Base-by-base conservation (phyloP, 208 protist genomes). In the Leishmania tarentolae region DNA sequence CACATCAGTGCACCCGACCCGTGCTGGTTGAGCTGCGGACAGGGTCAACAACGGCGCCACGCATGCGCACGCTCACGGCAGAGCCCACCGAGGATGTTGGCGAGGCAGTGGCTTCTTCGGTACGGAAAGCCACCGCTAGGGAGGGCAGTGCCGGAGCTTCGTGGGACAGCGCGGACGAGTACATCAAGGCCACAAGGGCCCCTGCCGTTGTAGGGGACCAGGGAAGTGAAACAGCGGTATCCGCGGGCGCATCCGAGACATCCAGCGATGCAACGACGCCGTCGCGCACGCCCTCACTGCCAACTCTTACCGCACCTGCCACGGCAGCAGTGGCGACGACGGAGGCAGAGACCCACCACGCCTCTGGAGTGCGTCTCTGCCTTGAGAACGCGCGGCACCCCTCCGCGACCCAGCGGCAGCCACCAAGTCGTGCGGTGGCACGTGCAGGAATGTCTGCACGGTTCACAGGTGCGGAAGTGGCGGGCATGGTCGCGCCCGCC, bases 1-100 rank as follows among this genome's bases (percentile, higher is more conserved):
- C 88, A 28, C 79, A 93, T 71, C 78, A 77, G 61, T 88, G 90
- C 70, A 83, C 87, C 28, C 88, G 93, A 17, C 91, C 94, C 11
- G 80, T 84, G 37, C 50, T 91, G 56, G 70, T 82, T 24, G 83
- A 80, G 59, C 68, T 35, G 80, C 74, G 47, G 61, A 86, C 80
- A 24, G 80, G 73, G 77, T 57, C 57, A 59, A 88, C 78, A 42
- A 89, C 78, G 11, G 74, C 76, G 44, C 78, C 74, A 57, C 40
- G 11, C 15, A 37, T 63, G 56, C 37, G 8, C 56, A 47, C 52
- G 42, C 28, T 0, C 40, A 42, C 17, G 70, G 1, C 35, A 31
- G 78, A 59, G 52, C 44, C 0, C 40, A 17, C 24, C 17, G n/a
- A 44, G 40, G 28, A n/a, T 44, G n/a, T n/a, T n/a, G 69, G 28